Evolutionary conservation across 495 filamentous ascomycete genomes (phyloP).

Genomic region (Bryoglossum gracile): DNA sequence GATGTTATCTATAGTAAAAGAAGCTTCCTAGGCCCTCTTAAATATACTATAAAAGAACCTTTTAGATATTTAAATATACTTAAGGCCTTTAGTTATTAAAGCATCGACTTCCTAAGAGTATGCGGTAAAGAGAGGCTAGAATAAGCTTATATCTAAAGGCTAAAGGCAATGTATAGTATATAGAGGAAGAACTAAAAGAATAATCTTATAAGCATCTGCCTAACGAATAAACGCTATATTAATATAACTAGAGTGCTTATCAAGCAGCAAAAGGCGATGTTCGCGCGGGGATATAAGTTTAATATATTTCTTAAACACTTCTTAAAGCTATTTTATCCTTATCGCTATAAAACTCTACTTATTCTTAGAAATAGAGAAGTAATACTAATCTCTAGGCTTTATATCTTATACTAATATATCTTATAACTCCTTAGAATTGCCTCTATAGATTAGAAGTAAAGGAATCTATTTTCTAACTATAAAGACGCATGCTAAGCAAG

Average conservation of each 20-base stretch:
- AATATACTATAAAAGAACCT: not conserved
- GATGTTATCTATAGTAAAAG: not conserved
- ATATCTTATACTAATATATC: not conserved
- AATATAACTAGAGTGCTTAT: constrained; percentile 13
- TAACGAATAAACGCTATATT: not conserved
- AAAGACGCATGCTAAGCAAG: not conserved
- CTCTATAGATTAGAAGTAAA: constrained; percentile 3
- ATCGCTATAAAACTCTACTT: not conserved
- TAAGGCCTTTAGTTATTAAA: no score
- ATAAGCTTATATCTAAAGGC: not conserved
- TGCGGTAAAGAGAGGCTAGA: not conserved
- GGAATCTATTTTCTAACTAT: not conserved
- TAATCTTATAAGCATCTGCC: not conserved
- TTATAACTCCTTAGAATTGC: constrained; percentile 1
- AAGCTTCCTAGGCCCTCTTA: not conserved
- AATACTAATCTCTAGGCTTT: not conserved
- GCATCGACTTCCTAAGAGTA: not conserved
- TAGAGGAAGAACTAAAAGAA: not conserved
- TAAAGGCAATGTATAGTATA: not conserved
- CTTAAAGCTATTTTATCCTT: not conserved
- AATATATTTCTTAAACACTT: constrained; percentile 5
- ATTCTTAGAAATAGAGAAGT: not conserved
- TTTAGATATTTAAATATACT: not conserved
- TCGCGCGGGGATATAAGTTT: not conserved
- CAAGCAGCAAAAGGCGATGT: constrained; percentile 9